phyloP scores from a whole-genome alignment of 108 stramenopile species.

The Discostella stelligeroides region DNA sequence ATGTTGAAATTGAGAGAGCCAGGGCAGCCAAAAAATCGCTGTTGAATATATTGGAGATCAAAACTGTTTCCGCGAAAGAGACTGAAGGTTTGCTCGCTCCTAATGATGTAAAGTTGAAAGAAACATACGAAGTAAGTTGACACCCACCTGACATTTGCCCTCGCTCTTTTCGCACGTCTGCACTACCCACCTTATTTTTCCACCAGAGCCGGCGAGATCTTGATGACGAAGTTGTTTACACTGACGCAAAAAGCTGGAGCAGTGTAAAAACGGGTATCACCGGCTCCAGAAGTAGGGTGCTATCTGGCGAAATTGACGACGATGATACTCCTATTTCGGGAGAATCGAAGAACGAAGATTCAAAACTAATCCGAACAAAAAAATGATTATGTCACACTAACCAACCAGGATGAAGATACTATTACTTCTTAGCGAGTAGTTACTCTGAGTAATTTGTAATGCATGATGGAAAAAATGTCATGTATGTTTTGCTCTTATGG shows the following conservation, averaged over 20 bases:
- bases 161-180: not conserved
- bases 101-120: not conserved
- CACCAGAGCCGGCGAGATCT: constrained; percentile 33
- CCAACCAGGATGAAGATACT: too few species aligned
- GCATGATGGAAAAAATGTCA: not conserved
- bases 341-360: too few species aligned
- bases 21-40: constrained; percentile 21
- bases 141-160: not conserved
- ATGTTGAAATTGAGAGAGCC: constrained; percentile 41
- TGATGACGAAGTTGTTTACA: constrained; percentile 28
- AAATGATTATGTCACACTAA: too few species aligned
- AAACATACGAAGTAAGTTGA: not conserved
- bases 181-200: not conserved
- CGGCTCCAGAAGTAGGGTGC: constrained; percentile 17
- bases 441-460: too few species aligned
- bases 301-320: too few species aligned
- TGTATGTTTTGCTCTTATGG: not conserved
- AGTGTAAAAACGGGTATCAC: constrained; percentile 45
- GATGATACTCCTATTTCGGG: too few species aligned
- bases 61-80: not conserved
- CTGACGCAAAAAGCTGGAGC: constrained; percentile 32
- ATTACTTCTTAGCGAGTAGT: too few species aligned
- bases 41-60: constrained; percentile 28
- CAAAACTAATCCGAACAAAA: too few species aligned
- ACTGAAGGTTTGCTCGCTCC: not conserved